Conservation (phyloP, 1,284 basidiomycete species). For the Rhodotorula sp. region DNA sequence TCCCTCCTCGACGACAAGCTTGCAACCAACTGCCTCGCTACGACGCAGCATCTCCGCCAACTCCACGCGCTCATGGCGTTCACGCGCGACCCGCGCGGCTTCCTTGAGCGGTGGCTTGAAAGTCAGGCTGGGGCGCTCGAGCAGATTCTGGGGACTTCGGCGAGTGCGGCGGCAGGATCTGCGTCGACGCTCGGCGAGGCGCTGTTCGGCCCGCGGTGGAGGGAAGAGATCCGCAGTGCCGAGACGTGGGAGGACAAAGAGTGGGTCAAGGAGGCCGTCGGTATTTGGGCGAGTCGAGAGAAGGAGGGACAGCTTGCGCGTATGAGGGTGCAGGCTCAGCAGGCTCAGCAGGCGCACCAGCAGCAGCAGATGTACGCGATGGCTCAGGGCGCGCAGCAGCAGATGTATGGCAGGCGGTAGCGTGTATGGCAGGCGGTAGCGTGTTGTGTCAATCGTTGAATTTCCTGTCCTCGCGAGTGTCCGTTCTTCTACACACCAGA, state of each 20-base stretch:
- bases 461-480: too few relatives aligned
- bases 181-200: background rate
- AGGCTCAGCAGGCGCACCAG: background rate
- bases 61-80: conserved; percentile 79
- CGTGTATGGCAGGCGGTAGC: conserved; percentile 1
- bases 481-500: background rate
- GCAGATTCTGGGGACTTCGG: conserved; percentile 58
- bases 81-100: conserved; percentile 71
- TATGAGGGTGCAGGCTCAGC: background rate
- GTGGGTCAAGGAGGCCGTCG: conserved; percentile 35
- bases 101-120: conserved; percentile 84
- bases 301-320: background rate
- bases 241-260: background rate
- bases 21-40: conserved; percentile 41
- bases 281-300: conserved; percentile 22
- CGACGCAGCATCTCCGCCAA: conserved; percentile 59
- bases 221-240: conserved; percentile 20
- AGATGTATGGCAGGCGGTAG: conserved; percentile 9
- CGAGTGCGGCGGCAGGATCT: background rate
- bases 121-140: conserved; percentile 89
- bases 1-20: conserved; percentile 77
- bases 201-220: conserved; percentile 12
- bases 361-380: background rate
- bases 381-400: background rate
- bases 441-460: background rate